phyloP scores from a whole-genome alignment of 1,139 yeast species.

The Kodamaea ohmeri region DNA sequence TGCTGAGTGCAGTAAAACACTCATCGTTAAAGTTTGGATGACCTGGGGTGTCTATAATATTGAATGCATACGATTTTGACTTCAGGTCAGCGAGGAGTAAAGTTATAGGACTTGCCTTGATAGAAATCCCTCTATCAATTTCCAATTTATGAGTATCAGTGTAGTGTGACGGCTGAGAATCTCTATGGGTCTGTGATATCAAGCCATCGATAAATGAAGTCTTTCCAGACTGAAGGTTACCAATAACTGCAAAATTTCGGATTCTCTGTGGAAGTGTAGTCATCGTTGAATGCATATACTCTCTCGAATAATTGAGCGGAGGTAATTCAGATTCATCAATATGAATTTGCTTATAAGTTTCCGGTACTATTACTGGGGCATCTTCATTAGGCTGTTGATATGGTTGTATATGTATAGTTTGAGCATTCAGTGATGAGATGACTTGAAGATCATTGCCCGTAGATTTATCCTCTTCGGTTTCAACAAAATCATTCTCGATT shows the following conservation, averaged over 20 bases:
- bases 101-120: conserved; percentile 63
- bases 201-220: conserved; percentile 74
- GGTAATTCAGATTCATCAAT: conserved; percentile 38
- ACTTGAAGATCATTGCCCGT: conserved; percentile 3
- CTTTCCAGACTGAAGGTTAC: conserved; percentile 84
- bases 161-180: conserved; percentile 47
- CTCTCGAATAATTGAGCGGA: conserved; percentile 58
- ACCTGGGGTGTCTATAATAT: conserved; percentile 86
- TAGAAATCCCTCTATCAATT: conserved; percentile 64
- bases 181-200: conserved; percentile 59
- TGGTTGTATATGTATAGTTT: conserved; percentile 10
- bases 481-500: neutral
- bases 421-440: conserved; percentile 4
- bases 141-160: conserved; percentile 74
- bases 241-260: conserved; percentile 79
- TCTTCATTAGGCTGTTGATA: conserved; percentile 17
- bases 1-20: conserved; percentile 51
- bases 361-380: conserved; percentile 69
- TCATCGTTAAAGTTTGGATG: conserved; percentile 84
- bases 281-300: conserved; percentile 54
- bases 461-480: neutral
- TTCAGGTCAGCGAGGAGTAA: conserved; percentile 55
- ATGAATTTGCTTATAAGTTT: conserved; percentile 39
- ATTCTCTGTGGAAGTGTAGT: conserved; percentile 57
- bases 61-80: conserved; percentile 57